These are phyloP conservation scores for Syzygium oleosum DNA, from an alignment of 345 rosid genomes.

Conservation along the genomic window DNA sequence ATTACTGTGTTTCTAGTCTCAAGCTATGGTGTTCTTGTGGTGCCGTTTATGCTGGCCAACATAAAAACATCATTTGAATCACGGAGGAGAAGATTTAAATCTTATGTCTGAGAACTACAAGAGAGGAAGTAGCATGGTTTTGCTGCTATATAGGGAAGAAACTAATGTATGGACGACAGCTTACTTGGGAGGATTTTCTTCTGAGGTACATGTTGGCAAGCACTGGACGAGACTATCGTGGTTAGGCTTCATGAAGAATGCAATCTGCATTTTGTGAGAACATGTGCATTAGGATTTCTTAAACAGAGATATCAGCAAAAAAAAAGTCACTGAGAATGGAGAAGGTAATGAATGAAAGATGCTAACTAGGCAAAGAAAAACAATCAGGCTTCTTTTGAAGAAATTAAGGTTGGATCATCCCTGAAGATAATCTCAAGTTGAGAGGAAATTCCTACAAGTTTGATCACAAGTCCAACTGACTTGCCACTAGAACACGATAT, in stretches of 20 bases:
- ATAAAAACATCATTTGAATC: too few relatives aligned
- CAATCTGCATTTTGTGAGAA: slow-evolving; percentile 38
- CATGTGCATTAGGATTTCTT: neutral
- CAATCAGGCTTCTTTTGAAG: neutral
- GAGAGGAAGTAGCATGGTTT: too few relatives aligned
- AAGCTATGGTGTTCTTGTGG: too few relatives aligned
- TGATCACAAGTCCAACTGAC: neutral
- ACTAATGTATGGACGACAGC: slow-evolving; percentile 3
- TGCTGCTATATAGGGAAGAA: too few relatives aligned
- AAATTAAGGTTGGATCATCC: neutral
- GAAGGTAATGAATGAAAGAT: neutral
- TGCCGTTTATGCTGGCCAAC: too few relatives aligned
- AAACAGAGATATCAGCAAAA: neutral
- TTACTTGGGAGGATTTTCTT: slow-evolving; percentile 67
- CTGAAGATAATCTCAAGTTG: neutral
- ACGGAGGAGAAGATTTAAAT: too few relatives aligned
- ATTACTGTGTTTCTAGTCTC: too few relatives aligned
- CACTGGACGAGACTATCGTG: slow-evolving; percentile 83
- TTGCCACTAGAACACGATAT: neutral
- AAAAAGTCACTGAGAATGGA: neutral
- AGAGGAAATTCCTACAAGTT: neutral
- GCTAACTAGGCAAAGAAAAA: neutral
- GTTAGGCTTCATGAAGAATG: slow-evolving; percentile 74
- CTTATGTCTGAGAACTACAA: too few relatives aligned
- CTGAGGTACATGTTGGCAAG: slow-evolving; percentile 78